Percentiles rank a stretch among this genome's conserved stretches.
These are phyloP conservation scores for Mortierella sp. DNA, from an alignment of 371 early-diverging fungal species.

Conservation along the genomic window DNA sequence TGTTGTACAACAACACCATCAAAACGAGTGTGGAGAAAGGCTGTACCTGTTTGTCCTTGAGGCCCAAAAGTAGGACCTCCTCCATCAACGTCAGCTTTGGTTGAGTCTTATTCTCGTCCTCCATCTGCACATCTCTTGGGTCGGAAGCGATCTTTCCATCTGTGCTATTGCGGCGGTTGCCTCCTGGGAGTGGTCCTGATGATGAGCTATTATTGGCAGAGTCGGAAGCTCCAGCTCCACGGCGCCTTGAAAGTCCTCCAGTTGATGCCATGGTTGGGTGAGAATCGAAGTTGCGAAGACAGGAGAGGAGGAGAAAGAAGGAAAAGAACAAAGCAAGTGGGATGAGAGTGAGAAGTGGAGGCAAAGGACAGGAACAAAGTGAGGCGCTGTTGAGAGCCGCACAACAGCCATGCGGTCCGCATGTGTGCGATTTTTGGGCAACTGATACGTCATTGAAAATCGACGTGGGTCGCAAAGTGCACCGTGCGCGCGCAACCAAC, in stretches of 20 bases:
- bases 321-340: not conserved
- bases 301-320: not conserved
- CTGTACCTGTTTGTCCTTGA: constrained; percentile 92
- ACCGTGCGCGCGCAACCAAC: too few species aligned
- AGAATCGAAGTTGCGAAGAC: not conserved
- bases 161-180: constrained; percentile 21
- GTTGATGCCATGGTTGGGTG: constrained; percentile 35
- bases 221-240: constrained; percentile 44
- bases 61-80: constrained; percentile 90
- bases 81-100: constrained; percentile 92
- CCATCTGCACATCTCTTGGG: constrained; percentile 54
- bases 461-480: too few species aligned
- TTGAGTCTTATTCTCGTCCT: constrained; percentile 70
- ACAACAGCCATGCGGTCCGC: too few species aligned
- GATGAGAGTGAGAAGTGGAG: not conserved
- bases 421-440: too few species aligned
- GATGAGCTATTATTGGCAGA: constrained; percentile 19
- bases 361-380: too few species aligned
- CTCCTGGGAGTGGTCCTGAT: constrained; percentile 29
- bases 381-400: too few species aligned
- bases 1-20: too few species aligned
- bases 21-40: not conserved
- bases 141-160: constrained; percentile 42
- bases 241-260: constrained; percentile 53
- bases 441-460: too few species aligned